These are phyloP conservation scores for Hanseniaspora clermontiae DNA, from an alignment of 805 yeast species.

Conservation along the genomic window DNA sequence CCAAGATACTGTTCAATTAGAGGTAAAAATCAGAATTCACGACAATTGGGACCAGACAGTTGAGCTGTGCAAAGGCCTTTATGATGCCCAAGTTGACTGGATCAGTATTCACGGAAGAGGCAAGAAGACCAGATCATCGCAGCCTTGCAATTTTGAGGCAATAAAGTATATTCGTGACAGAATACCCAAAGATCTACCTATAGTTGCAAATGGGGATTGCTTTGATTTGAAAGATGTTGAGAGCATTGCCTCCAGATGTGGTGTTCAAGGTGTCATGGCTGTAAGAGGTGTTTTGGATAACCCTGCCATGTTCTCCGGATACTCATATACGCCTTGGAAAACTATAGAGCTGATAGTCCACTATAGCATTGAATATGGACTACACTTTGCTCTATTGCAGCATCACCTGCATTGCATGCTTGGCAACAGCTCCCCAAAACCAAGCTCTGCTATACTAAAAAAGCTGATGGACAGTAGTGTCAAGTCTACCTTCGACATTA, in stretches of 20 bases:
- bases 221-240: constrained; percentile 53
- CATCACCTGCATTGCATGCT: constrained; percentile 87
- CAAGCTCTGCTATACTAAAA: constrained; percentile 38
- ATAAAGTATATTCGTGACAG: constrained; percentile 48
- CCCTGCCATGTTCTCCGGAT: constrained; percentile 79
- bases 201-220: constrained; percentile 97
- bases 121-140: constrained; percentile 68
- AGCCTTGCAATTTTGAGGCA: constrained; percentile 73
- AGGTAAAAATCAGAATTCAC: constrained; percentile 86
- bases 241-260: constrained; percentile 50
- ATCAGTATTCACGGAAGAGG: constrained; percentile 92
- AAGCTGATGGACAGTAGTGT: constrained; percentile 46
- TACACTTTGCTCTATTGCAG: constrained; percentile 72
- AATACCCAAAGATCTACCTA: constrained; percentile 48
- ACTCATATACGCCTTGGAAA: constrained; percentile 70
- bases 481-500: constrained; percentile 44
- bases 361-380: constrained; percentile 50
- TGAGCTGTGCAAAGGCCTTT: constrained; percentile 57
- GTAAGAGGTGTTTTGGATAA: constrained; percentile 77
- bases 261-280: constrained; percentile 89
- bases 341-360: constrained; percentile 78
- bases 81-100: constrained; percentile 81
- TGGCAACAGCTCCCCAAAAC: constrained; percentile 38
- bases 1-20: constrained; percentile 62
- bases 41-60: constrained; percentile 59